Conservation (phyloP, 2,329 filamentous ascomycete species). For the Cercospora janseana region DNA sequence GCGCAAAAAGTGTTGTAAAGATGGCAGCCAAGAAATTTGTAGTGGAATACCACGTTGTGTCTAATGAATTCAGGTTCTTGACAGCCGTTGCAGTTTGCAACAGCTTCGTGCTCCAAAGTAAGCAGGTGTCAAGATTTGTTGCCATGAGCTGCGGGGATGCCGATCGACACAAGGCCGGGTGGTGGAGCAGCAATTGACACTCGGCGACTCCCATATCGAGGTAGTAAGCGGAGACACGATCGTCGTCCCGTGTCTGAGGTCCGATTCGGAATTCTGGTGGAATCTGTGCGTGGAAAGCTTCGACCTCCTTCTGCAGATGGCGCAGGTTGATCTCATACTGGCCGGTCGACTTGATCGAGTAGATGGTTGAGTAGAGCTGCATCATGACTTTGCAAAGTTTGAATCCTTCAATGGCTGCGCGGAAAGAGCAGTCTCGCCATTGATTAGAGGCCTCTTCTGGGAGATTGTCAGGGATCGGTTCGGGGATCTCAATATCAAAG, state of each 20-base stretch:
- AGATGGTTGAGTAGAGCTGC: constrained; percentile 74
- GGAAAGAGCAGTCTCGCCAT: constrained; percentile 62
- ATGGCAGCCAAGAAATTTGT: constrained; percentile 71
- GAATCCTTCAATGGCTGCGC: constrained; percentile 64
- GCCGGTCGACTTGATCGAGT: constrained; percentile 59
- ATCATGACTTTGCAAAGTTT: constrained; percentile 66
- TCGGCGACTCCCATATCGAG: constrained; percentile 51
- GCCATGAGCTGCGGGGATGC: constrained; percentile 60
- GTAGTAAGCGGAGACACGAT: constrained; percentile 50
- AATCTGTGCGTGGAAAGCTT: constrained; percentile 62
- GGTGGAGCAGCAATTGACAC: constrained; percentile 52
- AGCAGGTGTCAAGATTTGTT: constrained; percentile 57
- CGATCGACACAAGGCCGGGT: constrained; percentile 53
- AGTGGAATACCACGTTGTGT: constrained; percentile 75
- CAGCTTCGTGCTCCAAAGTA: constrained; percentile 64
- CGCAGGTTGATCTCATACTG: constrained; percentile 62
- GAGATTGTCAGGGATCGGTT: constrained; percentile 68
- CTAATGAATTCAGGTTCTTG: constrained; percentile 64
- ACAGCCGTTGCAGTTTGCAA: constrained; percentile 60
- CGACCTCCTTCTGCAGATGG: constrained; percentile 63
- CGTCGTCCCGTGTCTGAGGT: constrained; percentile 45
- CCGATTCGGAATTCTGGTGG: constrained; percentile 59
- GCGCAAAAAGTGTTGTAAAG: constrained; percentile 68
- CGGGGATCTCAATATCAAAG: constrained; percentile 74
- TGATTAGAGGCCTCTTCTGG: constrained; percentile 56